These are phyloP conservation scores for Cladosporium phlei DNA, from an alignment of 2,329 filamentous ascomycete species.

Conservation along the genomic window DNA sequence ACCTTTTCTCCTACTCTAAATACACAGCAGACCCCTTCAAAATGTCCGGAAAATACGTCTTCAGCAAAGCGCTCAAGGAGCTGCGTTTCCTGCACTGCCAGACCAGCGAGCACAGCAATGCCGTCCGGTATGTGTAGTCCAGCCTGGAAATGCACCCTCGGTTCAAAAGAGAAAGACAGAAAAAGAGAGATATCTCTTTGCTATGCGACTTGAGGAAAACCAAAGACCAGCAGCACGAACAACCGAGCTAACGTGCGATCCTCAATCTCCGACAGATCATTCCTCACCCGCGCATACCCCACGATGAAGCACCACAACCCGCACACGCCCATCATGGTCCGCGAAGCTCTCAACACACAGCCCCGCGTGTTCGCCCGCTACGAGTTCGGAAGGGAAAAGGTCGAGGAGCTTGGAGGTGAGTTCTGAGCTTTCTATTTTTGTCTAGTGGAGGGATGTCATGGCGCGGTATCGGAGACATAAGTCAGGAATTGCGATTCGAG, in stretches of 20 bases:
- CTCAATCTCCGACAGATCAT: slow-evolving; percentile 57
- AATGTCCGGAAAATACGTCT: slow-evolving; percentile 93
- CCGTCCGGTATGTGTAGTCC: slow-evolving; percentile 62
- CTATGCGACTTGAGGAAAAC: not conserved
- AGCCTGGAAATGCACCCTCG: no score
- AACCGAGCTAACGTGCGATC: slow-evolving; percentile 1
- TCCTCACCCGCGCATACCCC: slow-evolving; percentile 86
- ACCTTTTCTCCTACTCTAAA: not conserved
- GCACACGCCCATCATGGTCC: slow-evolving; percentile 84
- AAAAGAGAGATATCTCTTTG: no score
- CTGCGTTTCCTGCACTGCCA: slow-evolving; percentile 97
- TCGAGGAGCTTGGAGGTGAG: slow-evolving; percentile 57
- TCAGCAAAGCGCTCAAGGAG: slow-evolving; percentile 84
- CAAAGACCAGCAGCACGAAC: not conserved
- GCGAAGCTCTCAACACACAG: slow-evolving; percentile 79
- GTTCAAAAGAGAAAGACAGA: no score
- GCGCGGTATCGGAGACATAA: no score
- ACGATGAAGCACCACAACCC: slow-evolving; percentile 99
- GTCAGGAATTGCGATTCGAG: not conserved
- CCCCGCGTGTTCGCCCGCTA: slow-evolving; percentile 91
- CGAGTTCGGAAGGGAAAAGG: slow-evolving; percentile 66
- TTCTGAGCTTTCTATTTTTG: no score
- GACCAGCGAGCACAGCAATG: slow-evolving; percentile 82
- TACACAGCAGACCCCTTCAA: not conserved
- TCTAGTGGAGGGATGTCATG: no score